Conservation (phyloP, 1,284 basidiomycete species). For the Ceratobasidium sp. region DNA sequence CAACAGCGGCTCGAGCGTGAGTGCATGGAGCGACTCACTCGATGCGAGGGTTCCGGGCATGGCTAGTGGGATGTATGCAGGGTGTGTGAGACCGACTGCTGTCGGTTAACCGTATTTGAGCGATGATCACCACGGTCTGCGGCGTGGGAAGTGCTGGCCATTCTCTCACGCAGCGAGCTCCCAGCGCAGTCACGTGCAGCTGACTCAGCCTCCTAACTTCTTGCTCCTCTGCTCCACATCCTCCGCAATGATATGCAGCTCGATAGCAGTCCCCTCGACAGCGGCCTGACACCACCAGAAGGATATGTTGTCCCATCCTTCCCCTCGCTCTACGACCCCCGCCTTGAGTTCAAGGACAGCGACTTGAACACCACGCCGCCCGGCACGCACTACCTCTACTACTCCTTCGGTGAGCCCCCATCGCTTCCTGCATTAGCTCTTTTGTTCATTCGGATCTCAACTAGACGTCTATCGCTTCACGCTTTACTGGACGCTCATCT, state of each 20-base stretch:
- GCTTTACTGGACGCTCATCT: constrained; percentile 58
- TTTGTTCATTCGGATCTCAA: constrained; percentile 22
- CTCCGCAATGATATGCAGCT: constrained; percentile 26
- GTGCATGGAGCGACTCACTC: constrained; percentile 38
- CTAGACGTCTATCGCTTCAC: constrained; percentile 58
- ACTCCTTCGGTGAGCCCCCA: constrained; percentile 45
- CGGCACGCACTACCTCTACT: constrained; percentile 47
- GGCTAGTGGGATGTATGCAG: constrained; percentile 22
- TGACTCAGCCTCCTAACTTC: constrained; percentile 16
- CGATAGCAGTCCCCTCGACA: constrained; percentile 34
- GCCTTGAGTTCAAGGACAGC: constrained; percentile 43
- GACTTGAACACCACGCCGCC: constrained; percentile 23
- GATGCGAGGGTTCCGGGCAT: constrained; percentile 50
- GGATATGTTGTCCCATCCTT: constrained; percentile 48
- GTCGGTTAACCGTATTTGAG: constrained; percentile 14
- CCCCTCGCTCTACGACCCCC: constrained; percentile 48
- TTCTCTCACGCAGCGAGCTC: neutral
- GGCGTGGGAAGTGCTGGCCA: constrained; percentile 32
- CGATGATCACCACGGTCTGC: neutral
- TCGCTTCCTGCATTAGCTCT: neutral
- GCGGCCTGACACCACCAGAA: constrained; percentile 47
- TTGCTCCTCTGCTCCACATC: constrained; percentile 18
- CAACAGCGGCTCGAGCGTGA: constrained; percentile 14
- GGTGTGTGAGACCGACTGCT: neutral
- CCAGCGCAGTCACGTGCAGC: constrained; percentile 12